Evolutionary conservation across 2,329 filamentous ascomycete species (phyloP).

Genomic region (Aspergillus tanneri): DNA sequence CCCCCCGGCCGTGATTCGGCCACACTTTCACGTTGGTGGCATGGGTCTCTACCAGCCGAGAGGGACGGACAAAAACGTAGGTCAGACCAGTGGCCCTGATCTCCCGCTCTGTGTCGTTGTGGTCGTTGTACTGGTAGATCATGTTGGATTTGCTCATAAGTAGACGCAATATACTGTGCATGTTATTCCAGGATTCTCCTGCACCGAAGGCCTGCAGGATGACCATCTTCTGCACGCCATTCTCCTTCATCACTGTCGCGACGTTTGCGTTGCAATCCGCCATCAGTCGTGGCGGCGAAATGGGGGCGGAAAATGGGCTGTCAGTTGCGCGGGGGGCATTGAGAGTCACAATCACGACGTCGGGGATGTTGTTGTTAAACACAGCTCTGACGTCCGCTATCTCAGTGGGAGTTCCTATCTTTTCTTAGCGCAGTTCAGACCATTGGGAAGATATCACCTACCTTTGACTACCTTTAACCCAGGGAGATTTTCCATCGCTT

Average conservation of each 20-base stretch:
- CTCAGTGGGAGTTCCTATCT: conserved; percentile 23
- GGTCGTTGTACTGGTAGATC: conserved; percentile 49
- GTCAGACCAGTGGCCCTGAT: conserved; percentile 38
- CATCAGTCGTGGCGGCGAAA: conserved; percentile 50
- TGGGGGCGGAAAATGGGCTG: conserved; percentile 50
- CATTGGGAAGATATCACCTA: neutral
- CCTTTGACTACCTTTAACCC: conserved; percentile 24
- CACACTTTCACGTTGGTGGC: conserved; percentile 40
- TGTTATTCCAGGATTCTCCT: conserved; percentile 45
- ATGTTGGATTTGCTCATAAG: conserved; percentile 52
- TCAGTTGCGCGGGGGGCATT: conserved; percentile 48
- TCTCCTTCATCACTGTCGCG: conserved; percentile 39
- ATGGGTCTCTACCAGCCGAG: conserved; percentile 45
- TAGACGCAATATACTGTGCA: conserved; percentile 44
- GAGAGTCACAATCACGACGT: conserved; percentile 52
- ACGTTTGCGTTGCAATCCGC: conserved; percentile 43
- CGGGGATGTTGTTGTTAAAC: conserved; percentile 15
- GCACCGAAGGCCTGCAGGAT: conserved; percentile 54
- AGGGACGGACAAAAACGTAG: conserved; percentile 49
- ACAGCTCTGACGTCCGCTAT: conserved; percentile 21
- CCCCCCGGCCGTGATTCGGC: conserved; percentile 45
- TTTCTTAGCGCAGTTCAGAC: neutral
- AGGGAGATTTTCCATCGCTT: conserved; percentile 22
- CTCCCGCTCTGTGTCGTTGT: conserved; percentile 48
- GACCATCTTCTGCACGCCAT: conserved; percentile 45